A percentile compares a stretch with the other conserved stretches of the same genome.
phyloP scores from a whole-genome alignment of 2,329 filamentous ascomycete genomes.

The Aspergillus candidus region DNA sequence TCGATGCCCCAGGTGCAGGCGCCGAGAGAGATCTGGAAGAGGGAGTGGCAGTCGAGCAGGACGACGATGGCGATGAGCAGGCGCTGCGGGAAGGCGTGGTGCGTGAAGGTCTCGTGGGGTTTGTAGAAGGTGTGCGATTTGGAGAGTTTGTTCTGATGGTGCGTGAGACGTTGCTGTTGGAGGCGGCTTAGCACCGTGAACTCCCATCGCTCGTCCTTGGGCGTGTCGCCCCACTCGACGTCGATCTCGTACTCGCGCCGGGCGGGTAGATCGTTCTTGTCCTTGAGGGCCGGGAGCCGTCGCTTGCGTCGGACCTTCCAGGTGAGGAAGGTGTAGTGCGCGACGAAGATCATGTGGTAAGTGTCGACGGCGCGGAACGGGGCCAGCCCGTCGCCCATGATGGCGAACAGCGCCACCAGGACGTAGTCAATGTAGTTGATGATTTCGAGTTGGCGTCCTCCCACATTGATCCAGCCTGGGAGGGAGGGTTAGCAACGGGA shows the following conservation, averaged over 20 bases:
- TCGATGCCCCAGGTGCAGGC: conserved; percentile 72
- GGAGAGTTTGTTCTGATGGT: conserved; percentile 74
- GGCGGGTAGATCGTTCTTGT: conserved; percentile 63
- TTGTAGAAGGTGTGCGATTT: conserved; percentile 87
- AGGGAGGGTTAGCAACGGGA: conserved; percentile 1
- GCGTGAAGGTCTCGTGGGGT: conserved; percentile 76
- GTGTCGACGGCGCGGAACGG: conserved; percentile 76
- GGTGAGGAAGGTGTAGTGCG: conserved; percentile 62
- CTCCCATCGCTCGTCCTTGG: conserved; percentile 46
- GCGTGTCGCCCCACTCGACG: conserved; percentile 39
- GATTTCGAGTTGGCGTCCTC: conserved; percentile 61
- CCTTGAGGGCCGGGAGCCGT: conserved; percentile 55
- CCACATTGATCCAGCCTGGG: conserved; percentile 72
- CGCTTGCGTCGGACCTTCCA: conserved; percentile 61
- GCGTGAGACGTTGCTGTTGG: conserved; percentile 64
- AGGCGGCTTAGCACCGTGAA: conserved; percentile 57
- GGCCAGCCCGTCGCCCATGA: conserved; percentile 64
- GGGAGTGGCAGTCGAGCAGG: conserved; percentile 70
- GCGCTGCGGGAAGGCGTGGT: conserved; percentile 69
- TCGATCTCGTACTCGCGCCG: conserved; percentile 39
- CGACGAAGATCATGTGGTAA: conserved; percentile 80
- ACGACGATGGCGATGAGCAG: conserved; percentile 72
- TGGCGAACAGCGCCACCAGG: conserved; percentile 63
- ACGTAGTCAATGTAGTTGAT: conserved; percentile 67
- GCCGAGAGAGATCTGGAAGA: conserved; percentile 74